Evolutionary conservation across 2,329 filamentous ascomycete genomes (phyloP).

Genomic region (Septoria linicola): DNA sequence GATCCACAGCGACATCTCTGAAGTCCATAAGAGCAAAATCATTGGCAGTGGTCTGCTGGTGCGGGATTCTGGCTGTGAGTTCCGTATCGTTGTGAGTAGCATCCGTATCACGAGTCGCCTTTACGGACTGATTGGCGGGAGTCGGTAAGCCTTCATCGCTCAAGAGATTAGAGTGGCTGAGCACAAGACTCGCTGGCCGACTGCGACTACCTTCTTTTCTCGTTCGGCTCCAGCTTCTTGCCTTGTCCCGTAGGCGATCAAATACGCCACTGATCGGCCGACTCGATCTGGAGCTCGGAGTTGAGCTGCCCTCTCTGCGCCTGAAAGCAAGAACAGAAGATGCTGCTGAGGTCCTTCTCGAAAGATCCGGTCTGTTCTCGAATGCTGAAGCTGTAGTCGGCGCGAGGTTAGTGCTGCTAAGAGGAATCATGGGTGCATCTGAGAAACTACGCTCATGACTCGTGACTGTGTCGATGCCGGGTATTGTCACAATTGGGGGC

Average conservation of each 20-base stretch:
- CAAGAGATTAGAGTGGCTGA: constrained; percentile 15
- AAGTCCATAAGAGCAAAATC: constrained; percentile 18
- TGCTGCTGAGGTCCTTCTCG: constrained; percentile 2
- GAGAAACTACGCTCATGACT: neutral
- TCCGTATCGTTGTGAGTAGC: neutral
- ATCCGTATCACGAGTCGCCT: neutral
- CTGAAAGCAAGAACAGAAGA: constrained; percentile 5
- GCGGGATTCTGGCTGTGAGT: neutral
- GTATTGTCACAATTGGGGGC: neutral
- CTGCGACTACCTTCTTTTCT: constrained; percentile 19
- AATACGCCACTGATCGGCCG: constrained; percentile 24
- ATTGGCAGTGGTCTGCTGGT: neutral
- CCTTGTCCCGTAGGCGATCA: constrained; percentile 19
- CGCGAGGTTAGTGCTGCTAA: neutral
- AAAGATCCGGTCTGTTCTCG: constrained; percentile 2
- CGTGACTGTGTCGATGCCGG: neutral
- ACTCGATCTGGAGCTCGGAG: constrained; percentile 14
- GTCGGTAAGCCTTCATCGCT: constrained; percentile 10
- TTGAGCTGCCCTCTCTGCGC: constrained; percentile 6
- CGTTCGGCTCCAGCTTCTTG: constrained; percentile 19
- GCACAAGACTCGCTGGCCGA: constrained; percentile 21
- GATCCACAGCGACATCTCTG: constrained; percentile 19
- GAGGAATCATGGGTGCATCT: neutral
- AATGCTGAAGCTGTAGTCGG: neutral
- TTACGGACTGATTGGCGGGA: neutral